These are phyloP conservation scores for Cystoderma amianthinum DNA, from an alignment of 768 basidiomycete species.

Conservation along the genomic window DNA sequence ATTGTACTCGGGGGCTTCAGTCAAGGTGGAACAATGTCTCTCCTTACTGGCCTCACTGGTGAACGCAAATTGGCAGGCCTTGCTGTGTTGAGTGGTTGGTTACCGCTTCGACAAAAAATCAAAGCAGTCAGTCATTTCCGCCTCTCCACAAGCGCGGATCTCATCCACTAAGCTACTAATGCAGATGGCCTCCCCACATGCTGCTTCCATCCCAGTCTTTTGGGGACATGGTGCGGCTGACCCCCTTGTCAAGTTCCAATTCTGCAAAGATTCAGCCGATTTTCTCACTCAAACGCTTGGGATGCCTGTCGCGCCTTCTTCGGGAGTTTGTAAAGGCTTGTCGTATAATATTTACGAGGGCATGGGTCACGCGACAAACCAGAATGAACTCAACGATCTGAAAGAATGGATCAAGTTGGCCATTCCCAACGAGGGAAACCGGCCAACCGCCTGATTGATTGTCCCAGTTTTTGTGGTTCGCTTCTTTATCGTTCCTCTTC, in stretches of 20 bases:
- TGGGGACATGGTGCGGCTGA: slow-evolving; percentile 83
- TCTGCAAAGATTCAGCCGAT: slow-evolving; percentile 48
- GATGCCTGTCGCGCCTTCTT: slow-evolving; percentile 32
- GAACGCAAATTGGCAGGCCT: slow-evolving; percentile 68
- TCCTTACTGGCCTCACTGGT: slow-evolving; percentile 67
- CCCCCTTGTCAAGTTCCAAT: slow-evolving; percentile 56
- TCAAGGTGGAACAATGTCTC: slow-evolving; percentile 75
- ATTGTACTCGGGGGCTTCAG: slow-evolving; percentile 88
- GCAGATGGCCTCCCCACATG: slow-evolving; percentile 58
- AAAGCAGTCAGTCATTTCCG: slow-evolving; percentile 43
- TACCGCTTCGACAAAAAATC: slow-evolving; percentile 62
- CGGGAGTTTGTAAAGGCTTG: slow-evolving; percentile 45
- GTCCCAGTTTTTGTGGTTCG: not conserved
- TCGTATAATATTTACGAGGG: slow-evolving; percentile 63
- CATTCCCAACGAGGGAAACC: slow-evolving; percentile 24
- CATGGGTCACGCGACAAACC: slow-evolving; percentile 58
- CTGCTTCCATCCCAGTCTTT: slow-evolving; percentile 66
- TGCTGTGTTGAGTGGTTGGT: slow-evolving; percentile 71
- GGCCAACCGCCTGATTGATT: not conserved
- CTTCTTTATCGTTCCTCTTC: not conserved
- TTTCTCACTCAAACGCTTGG: slow-evolving; percentile 50
- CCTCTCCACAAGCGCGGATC: slow-evolving; percentile 3
- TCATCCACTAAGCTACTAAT: slow-evolving; percentile 3
- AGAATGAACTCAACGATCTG: slow-evolving; percentile 65
- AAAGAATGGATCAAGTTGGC: slow-evolving; percentile 62